A percentile compares a stretch with the other conserved stretches of the same genome.
These are phyloP conservation scores for Calonectria ilicicola DNA, from an alignment of 2,329 filamentous ascomycete genomes.

Conservation along the genomic window DNA sequence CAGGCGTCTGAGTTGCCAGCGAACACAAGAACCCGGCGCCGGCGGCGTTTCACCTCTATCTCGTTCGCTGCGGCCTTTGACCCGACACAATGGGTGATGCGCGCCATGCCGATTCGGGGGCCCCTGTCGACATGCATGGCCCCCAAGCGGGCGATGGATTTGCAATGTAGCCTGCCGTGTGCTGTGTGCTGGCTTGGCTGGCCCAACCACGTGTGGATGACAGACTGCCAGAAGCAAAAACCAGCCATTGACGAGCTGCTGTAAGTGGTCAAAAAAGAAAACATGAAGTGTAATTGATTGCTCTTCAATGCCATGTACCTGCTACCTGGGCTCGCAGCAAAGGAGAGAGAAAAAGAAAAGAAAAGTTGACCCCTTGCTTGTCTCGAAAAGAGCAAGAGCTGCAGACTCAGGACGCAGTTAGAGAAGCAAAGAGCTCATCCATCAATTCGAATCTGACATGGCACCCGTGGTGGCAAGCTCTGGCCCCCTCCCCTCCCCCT, in stretches of 20 bases:
- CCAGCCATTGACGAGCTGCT: neutral
- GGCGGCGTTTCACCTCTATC: constrained; percentile 35
- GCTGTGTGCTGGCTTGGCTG: constrained; percentile 21
- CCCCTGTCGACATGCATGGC: constrained; percentile 32
- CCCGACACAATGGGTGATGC: constrained; percentile 46
- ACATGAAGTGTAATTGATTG: neutral
- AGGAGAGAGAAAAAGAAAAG: neutral
- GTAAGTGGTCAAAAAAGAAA: neutral
- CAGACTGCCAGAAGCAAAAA: constrained; percentile 10
- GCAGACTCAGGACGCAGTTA: neutral
- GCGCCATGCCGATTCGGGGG: constrained; percentile 41
- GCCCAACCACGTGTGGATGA: constrained; percentile 41
- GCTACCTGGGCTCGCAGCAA: neutral
- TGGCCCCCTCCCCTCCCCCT: neutral
- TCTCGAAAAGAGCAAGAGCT: constrained; percentile 1
- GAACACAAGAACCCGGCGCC: constrained; percentile 16
- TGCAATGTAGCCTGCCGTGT: constrained; percentile 27
- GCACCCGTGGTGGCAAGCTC: neutral
- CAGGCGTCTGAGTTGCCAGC: constrained; percentile 17
- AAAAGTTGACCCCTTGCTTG: neutral
- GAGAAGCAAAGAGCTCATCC: constrained; percentile 14
- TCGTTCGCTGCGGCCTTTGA: constrained; percentile 32
- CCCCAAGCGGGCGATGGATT: constrained; percentile 25
- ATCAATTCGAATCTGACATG: neutral
- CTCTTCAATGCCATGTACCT: neutral